Evolutionary conservation across 2,329 filamentous ascomycete species (phyloP), one percentile per base, ranked within the genome.

Genomic region (Chalara sp.): DNA sequence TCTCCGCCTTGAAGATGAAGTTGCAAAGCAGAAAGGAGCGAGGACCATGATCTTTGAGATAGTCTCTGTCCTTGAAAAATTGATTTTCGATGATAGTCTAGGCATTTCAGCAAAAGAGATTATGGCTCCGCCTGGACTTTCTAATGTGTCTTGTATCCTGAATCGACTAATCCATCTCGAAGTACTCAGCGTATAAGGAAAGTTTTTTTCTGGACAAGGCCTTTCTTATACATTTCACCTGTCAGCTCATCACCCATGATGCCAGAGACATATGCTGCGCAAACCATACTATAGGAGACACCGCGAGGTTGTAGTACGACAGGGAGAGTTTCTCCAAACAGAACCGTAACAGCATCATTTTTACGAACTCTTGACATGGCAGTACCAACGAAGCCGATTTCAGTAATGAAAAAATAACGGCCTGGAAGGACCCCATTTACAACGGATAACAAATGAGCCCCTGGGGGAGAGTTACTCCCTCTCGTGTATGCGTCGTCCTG

Each of bases 211-310:
- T 30, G 5, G 28, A 45, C 43, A 7, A 45, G 43, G n/a, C 43
- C 43, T 8, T 8, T 45, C 43, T 45, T 10, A 45, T 45, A 45
- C 43, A 45, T 45, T 28, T 45, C 30, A 12, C 43, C 43, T 28
- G 43, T 45, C 30, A 45, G 13, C 30, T 45, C 43, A 30, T n/a
- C 43, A 45, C 32, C 30, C 43, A 45, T 45, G 43, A 45, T 30
- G 30, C 43, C 43, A 30, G 43, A n/a, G 32, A 45, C 43, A 45
- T 45, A 10, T 45, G 43, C 43, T 32, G 43, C 43, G 7, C 43
- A 13, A 45, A 45, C 8, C 43, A 45, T 32, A 30, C 13, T 21
- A 45, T 45, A 45, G 13, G 28, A 1, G 13, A 8, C 13, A 30
- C 21, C 43, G 2, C 32, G 43, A 30, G 43, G 43, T 2, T 30